These are phyloP conservation scores for Bipolaris zeicola DNA, from an alignment of 2,329 filamentous ascomycete species.

Conservation along the genomic window DNA sequence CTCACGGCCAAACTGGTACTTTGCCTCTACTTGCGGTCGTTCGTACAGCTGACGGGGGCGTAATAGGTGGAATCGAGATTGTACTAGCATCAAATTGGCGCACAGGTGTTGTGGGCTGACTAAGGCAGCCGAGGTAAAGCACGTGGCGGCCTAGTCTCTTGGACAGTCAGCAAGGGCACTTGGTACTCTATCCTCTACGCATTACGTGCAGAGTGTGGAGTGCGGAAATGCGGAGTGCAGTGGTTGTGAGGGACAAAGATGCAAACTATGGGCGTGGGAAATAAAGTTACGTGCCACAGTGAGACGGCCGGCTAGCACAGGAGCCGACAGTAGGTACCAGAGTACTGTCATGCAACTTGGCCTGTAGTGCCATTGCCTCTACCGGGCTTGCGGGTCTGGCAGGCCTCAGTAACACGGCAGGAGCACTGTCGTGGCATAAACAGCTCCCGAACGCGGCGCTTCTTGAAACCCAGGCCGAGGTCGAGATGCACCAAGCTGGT, in stretches of 20 bases:
- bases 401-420: conserved; percentile 21
- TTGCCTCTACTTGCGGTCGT: background rate
- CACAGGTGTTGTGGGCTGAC: background rate
- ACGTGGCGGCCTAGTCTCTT: background rate
- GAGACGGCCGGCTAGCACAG: conserved; percentile 13
- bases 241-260: background rate
- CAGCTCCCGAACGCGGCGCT: conserved; percentile 21
- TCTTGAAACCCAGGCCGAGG: conserved; percentile 16
- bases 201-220: too few species aligned
- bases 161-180: too few species aligned
- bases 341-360: conserved; percentile 14
- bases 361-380: conserved; percentile 26
- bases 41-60: background rate
- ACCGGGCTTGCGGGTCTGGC: conserved; percentile 16
- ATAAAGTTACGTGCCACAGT: conserved; percentile 6
- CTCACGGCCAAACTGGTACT: background rate
- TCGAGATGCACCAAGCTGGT: conserved; percentile 20
- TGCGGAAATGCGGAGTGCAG: background rate
- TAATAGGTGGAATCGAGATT: too few species aligned
- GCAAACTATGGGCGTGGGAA: background rate
- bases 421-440: conserved; percentile 14
- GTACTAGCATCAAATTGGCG: too few species aligned
- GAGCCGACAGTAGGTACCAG: conserved; percentile 12
- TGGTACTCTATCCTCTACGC: too few species aligned
- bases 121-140: background rate